Conservation (phyloP, 23 red algal species). For the Gracilaria gracilis region DNA sequence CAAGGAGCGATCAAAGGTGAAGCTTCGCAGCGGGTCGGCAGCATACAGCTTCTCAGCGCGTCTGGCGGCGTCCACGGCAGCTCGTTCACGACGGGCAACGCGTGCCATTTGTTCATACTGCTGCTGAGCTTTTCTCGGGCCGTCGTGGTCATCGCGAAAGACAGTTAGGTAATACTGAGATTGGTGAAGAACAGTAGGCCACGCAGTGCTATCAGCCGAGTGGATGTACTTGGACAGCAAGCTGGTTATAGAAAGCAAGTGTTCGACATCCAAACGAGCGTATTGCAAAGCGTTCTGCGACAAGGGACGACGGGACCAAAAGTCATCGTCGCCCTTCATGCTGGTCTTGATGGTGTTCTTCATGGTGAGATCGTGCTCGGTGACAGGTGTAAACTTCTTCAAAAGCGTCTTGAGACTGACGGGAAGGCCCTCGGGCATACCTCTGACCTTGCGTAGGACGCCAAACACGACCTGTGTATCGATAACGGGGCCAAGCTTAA, state of each 20-base stretch:
- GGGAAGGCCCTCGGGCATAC: conserved; percentile 64
- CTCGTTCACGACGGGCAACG: conserved; percentile 39
- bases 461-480: conserved; percentile 86
- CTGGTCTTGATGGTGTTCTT: conserved; percentile 74
- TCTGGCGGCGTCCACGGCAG: conserved; percentile 3
- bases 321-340: conserved; percentile 60
- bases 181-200: conserved; percentile 41
- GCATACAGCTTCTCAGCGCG: not conserved
- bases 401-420: conserved; percentile 78
- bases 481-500: conserved; percentile 75
- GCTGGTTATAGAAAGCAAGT: conserved; percentile 53
- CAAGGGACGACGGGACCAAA: conserved; percentile 70
- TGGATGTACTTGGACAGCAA: conserved; percentile 38
- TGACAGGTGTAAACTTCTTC: conserved; percentile 65
- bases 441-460: conserved; percentile 53
- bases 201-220: conserved; percentile 26
- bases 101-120: conserved; percentile 63
- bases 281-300: conserved; percentile 60
- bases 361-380: conserved; percentile 59
- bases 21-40: conserved; percentile 57
- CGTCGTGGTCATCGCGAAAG: conserved; percentile 65
- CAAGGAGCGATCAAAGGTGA: conserved; percentile 55
- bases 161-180: conserved; percentile 32
- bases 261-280: conserved; percentile 72
- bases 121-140: conserved; percentile 62